These are phyloP conservation scores for Aspergillus haitiensis DNA, from an alignment of 495 filamentous ascomycete species.

Conservation along the genomic window DNA sequence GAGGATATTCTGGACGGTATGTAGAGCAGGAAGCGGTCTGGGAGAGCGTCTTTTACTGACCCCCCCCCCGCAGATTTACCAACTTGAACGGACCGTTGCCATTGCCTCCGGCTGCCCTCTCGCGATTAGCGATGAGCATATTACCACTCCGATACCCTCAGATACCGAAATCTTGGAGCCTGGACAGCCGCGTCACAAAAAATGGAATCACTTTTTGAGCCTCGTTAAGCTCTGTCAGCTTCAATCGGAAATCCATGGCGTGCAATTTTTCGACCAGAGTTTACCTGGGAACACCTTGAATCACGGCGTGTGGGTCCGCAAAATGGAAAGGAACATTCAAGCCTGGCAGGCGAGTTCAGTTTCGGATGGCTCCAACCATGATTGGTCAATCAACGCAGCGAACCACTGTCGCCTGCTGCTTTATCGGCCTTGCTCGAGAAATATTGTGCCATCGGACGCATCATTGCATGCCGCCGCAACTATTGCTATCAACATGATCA, in stretches of 20 bases:
- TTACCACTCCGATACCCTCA: not conserved
- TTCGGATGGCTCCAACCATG: not conserved
- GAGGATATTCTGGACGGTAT: not conserved
- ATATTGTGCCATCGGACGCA: not conserved
- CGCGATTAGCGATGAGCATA: not conserved
- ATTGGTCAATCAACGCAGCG: not conserved
- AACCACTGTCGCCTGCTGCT: constrained; percentile 1
- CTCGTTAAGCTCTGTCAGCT: not conserved
- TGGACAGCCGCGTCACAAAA: not conserved
- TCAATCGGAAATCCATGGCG: not conserved
- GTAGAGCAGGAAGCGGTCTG: not conserved
- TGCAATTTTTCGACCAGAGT: not conserved
- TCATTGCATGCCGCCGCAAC: not conserved
- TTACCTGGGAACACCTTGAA: not conserved
- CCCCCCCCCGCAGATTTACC: not conserved
- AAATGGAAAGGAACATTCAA: not conserved
- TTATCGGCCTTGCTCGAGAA: not conserved
- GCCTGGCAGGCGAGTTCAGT: not conserved
- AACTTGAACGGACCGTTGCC: not conserved
- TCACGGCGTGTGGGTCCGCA: not conserved
- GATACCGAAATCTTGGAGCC: not conserved
- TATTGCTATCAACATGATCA: not conserved
- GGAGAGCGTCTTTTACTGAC: not conserved
- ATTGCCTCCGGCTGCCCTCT: not conserved
- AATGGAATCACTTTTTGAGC: not conserved